Evolutionary conservation across 106 monocot species (phyloP).

Genomic region (Phalaenopsis aphrodite): DNA sequence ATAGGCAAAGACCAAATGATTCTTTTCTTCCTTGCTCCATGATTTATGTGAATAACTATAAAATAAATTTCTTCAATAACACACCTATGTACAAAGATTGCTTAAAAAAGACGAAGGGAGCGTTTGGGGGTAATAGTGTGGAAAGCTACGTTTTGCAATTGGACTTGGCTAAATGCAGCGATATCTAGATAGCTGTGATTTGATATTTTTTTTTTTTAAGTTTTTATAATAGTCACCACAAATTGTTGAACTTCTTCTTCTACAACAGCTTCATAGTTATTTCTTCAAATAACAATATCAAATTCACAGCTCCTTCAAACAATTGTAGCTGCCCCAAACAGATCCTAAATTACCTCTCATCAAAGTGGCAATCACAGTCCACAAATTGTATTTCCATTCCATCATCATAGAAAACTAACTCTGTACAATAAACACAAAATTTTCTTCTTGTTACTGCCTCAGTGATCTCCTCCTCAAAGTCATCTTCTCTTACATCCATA

Average conservation of each 20-base stretch:
- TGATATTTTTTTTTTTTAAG: too few relatives aligned
- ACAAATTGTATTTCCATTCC: slow-evolving; percentile 25
- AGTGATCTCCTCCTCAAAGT: slow-evolving; percentile 4
- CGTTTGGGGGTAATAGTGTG: too few relatives aligned
- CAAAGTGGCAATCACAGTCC: slow-evolving; percentile 27
- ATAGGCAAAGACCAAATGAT: background rate
- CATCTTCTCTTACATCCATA: slow-evolving; percentile 16
- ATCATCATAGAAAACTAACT: slow-evolving; percentile 21
- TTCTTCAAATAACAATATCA: too few relatives aligned
- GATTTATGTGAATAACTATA: background rate
- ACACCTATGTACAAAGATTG: slow-evolving; percentile 4
- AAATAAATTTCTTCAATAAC: background rate
- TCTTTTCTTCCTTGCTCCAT: background rate
- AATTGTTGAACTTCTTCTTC: too few relatives aligned
- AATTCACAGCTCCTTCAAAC: too few relatives aligned
- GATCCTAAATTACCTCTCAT: background rate
- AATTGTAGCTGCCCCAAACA: too few relatives aligned
- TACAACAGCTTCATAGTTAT: too few relatives aligned
- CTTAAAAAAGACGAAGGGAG: background rate
- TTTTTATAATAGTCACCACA: too few relatives aligned
- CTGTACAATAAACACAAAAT: slow-evolving; percentile 51
- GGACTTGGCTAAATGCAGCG: too few relatives aligned
- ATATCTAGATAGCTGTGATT: too few relatives aligned
- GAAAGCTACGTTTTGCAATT: too few relatives aligned
- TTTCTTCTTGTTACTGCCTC: slow-evolving; percentile 5